These are phyloP conservation scores for Phytophthora palmivora DNA, from an alignment of 352 stramenopile species.

Conservation along the genomic window DNA sequence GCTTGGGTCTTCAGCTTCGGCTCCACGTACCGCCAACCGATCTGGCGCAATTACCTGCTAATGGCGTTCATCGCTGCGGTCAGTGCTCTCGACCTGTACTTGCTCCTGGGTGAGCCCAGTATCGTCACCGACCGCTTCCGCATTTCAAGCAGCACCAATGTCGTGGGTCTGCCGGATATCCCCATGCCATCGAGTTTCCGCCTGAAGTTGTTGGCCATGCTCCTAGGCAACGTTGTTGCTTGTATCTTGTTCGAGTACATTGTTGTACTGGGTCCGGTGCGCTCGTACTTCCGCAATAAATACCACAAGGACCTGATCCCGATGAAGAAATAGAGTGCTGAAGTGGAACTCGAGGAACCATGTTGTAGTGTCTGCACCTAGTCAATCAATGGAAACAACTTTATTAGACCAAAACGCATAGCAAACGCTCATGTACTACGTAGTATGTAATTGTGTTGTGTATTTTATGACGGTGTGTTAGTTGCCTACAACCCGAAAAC, in stretches of 20 bases:
- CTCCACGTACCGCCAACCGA: constrained; percentile 51
- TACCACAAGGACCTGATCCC: constrained; percentile 42
- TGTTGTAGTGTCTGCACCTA: too few species aligned
- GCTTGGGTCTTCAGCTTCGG: constrained; percentile 53
- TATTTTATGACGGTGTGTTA: too few species aligned
- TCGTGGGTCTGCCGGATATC: constrained; percentile 54
- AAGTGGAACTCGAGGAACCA: too few species aligned
- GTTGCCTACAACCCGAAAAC: too few species aligned
- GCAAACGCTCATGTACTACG: too few species aligned
- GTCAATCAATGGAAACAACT: too few species aligned
- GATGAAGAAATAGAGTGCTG: constrained; percentile 45
- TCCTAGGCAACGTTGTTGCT: constrained; percentile 37
- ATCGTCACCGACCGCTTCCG: constrained; percentile 51
- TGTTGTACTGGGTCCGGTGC: constrained; percentile 47
- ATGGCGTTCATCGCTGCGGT: constrained; percentile 38
- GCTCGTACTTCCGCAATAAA: constrained; percentile 42
- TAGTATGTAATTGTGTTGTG: too few species aligned
- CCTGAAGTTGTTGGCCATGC: constrained; percentile 41
- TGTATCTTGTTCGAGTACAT: constrained; percentile 43
- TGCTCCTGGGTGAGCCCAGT: constrained; percentile 49
- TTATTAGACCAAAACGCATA: too few species aligned
- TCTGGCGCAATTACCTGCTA: constrained; percentile 51
- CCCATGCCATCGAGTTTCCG: constrained; percentile 52
- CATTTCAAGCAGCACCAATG: too few species aligned
- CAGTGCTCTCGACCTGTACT: constrained; percentile 41